Percentiles rank a stretch among this genome's conserved stretches.
Evolutionary conservation across 1,284 basidiomycete genomes (phyloP).

Genomic region (Termitomyces sp.): DNA sequence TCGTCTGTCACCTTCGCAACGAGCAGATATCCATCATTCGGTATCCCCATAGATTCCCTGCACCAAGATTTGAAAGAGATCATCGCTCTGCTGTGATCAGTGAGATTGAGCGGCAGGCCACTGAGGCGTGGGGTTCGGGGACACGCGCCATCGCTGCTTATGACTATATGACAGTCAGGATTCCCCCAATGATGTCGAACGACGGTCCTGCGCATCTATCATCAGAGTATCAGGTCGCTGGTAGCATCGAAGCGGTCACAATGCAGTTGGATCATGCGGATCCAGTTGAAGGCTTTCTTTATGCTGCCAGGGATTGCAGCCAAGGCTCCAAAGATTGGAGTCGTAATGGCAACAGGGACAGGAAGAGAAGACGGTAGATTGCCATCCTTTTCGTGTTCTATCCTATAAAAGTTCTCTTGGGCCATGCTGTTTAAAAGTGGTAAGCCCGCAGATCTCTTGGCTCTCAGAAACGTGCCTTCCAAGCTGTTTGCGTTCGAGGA

Average conservation of each 20-base stretch:
- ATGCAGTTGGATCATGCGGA: constrained; percentile 19
- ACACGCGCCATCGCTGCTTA: constrained; percentile 49
- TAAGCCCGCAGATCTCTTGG: background rate
- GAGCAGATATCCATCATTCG: constrained; percentile 13
- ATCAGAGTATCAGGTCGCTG: background rate
- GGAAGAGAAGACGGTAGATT: constrained; percentile 15
- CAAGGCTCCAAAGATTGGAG: background rate
- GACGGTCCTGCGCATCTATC: background rate
- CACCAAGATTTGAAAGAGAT: constrained; percentile 36
- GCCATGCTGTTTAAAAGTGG: background rate
- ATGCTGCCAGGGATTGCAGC: constrained; percentile 12
- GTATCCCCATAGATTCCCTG: constrained; percentile 36
- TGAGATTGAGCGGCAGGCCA: constrained; percentile 66
- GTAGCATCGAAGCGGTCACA: constrained; percentile 2
- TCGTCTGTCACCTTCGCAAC: background rate
- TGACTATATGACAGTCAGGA: constrained; percentile 59
- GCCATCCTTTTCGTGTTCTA: background rate
- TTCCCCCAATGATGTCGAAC: constrained; percentile 31
- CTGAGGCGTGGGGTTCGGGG: constrained; percentile 46
- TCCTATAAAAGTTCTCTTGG: constrained; percentile 1
- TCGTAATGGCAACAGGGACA: constrained; percentile 15
- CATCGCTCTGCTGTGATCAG: constrained; percentile 42
- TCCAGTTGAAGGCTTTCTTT: constrained; percentile 20
- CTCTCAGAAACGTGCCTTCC: background rate
- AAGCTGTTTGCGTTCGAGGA: background rate